These are phyloP conservation scores for Podaxis sp. DNA, from an alignment of 768 basidiomycete species.

Conservation along the genomic window DNA sequence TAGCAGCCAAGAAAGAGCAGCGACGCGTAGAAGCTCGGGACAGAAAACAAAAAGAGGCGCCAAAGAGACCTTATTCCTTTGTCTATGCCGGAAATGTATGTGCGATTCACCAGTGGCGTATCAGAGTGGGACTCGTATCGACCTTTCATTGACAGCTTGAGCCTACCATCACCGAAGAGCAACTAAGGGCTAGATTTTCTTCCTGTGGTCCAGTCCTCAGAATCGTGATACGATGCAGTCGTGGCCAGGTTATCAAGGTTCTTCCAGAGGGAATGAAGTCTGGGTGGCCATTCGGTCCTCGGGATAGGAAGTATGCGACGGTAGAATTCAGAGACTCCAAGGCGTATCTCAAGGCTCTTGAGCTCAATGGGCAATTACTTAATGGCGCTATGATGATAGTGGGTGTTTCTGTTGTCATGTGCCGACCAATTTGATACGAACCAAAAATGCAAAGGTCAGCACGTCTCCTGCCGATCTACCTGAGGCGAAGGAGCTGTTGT, in stretches of 20 bases:
- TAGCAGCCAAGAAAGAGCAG: slow-evolving; percentile 6
- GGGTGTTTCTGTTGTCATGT: slow-evolving; percentile 16
- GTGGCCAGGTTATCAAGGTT: slow-evolving; percentile 30
- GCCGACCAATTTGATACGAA: background rate
- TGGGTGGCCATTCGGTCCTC: slow-evolving; percentile 15
- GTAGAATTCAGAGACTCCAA: slow-evolving; percentile 36
- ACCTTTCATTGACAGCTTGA: slow-evolving; percentile 23
- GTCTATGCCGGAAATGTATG: slow-evolving; percentile 65
- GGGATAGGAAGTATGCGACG: slow-evolving; percentile 48
- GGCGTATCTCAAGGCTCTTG: slow-evolving; percentile 38
- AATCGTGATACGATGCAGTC: slow-evolving; percentile 37
- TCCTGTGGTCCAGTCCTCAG: slow-evolving; percentile 26
- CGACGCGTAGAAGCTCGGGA: slow-evolving; percentile 9
- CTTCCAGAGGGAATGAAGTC: slow-evolving; percentile 17
- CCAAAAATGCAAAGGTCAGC: slow-evolving; percentile 25
- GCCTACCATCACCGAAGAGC: slow-evolving; percentile 28
- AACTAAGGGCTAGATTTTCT: slow-evolving; percentile 29
- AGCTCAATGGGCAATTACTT: slow-evolving; percentile 31
- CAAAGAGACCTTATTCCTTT: slow-evolving; percentile 19
- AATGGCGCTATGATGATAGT: slow-evolving; percentile 38
- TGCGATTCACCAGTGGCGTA: slow-evolving; percentile 2
- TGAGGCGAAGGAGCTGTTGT: slow-evolving; percentile 30
- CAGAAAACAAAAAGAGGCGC: slow-evolving; percentile 20
- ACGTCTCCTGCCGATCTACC: slow-evolving; percentile 34
- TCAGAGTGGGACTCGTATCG: background rate